A percentile compares a stretch with the other conserved stretches of the same genome.
Evolutionary conservation across 2,329 filamentous ascomycete genomes (phyloP).

Genomic region (Cladosporium austrohemisphaericum): DNA sequence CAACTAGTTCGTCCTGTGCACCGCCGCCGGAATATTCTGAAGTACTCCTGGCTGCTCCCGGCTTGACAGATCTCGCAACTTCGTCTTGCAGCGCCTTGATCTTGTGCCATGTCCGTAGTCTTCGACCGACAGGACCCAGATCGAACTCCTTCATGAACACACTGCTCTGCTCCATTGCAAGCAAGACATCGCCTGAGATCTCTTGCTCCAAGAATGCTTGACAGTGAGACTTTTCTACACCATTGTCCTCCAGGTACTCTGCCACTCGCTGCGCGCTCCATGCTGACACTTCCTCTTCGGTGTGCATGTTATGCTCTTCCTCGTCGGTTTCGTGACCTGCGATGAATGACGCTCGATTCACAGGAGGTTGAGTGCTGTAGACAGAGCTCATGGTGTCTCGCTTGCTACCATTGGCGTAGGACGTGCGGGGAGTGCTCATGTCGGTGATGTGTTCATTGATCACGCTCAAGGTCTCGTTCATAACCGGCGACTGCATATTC

Average conservation of each 20-base stretch:
- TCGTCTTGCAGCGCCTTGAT: conserved; percentile 90
- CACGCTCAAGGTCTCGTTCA: conserved; percentile 91
- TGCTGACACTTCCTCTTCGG: conserved; percentile 66
- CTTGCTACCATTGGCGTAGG: conserved; percentile 39
- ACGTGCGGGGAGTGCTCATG: conserved; percentile 60
- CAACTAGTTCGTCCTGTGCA: conserved; percentile 23
- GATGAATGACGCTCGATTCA: conserved; percentile 81
- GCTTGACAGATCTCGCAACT: conserved; percentile 57
- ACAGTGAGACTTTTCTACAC: conserved; percentile 85
- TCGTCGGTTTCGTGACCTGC: conserved; percentile 94
- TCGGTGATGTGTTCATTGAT: conserved; percentile 97
- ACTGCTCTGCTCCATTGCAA: conserved; percentile 93
- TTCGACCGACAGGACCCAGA: conserved; percentile 80
- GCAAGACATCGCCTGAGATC: conserved; percentile 85
- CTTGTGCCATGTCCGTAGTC: conserved; percentile 94
- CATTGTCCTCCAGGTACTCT: conserved; percentile 79
- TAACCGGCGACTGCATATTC: conserved; percentile 57
- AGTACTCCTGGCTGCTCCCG: conserved; percentile 32
- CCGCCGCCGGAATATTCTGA: conserved; percentile 41
- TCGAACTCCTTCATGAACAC: conserved; percentile 95
- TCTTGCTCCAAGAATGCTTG: conserved; percentile 94
- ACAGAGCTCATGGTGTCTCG: conserved; percentile 63
- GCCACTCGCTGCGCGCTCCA: conserved; percentile 84
- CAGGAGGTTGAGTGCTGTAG: conserved; percentile 70
- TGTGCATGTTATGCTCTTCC: conserved; percentile 72